Conservation (phyloP, 805 yeast species). For the Wickerhamiella lipophila region DNA sequence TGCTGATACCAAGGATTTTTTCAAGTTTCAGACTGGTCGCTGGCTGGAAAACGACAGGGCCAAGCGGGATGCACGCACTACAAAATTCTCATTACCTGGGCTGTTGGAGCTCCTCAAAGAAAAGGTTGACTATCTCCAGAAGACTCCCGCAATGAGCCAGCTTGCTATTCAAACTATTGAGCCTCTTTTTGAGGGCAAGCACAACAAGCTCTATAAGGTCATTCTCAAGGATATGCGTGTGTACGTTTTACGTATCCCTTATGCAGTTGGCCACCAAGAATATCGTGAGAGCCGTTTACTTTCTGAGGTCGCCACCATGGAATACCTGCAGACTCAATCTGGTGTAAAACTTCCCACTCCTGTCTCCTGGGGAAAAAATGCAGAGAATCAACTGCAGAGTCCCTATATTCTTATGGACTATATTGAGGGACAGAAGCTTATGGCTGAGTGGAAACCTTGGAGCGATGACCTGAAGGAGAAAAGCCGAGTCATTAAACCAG, state of each 20-base stretch:
- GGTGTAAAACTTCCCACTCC: conserved; percentile 60
- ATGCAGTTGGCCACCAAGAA: conserved; percentile 55
- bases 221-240: conserved; percentile 47
- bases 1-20: conserved; percentile 36
- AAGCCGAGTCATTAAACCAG: conserved; percentile 49
- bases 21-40: conserved; percentile 88
- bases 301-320: conserved; percentile 90
- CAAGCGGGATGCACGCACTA: conserved; percentile 65
- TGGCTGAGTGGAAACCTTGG: conserved; percentile 87
- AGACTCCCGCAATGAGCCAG: conserved; percentile 34
- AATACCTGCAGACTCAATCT: conserved; percentile 55
- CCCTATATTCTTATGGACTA: conserved; percentile 77
- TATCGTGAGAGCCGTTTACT: conserved; percentile 47
- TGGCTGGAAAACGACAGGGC: conserved; percentile 72
- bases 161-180: conserved; percentile 55
- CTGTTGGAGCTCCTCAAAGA: conserved; percentile 32
- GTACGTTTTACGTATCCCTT: conserved; percentile 75
- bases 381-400: conserved; percentile 49
- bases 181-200: conserved; percentile 88
- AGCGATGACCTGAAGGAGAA: conserved; percentile 40
- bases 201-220: conserved; percentile 72
- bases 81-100: conserved; percentile 74
- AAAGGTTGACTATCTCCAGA: conserved; percentile 22
- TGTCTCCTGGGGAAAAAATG: conserved; percentile 49
- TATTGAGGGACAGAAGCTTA: conserved; percentile 65